These are phyloP conservation scores for Psidium friedrichsthalianum DNA, from an alignment of 345 rosid genomes.

Conservation along the genomic window DNA sequence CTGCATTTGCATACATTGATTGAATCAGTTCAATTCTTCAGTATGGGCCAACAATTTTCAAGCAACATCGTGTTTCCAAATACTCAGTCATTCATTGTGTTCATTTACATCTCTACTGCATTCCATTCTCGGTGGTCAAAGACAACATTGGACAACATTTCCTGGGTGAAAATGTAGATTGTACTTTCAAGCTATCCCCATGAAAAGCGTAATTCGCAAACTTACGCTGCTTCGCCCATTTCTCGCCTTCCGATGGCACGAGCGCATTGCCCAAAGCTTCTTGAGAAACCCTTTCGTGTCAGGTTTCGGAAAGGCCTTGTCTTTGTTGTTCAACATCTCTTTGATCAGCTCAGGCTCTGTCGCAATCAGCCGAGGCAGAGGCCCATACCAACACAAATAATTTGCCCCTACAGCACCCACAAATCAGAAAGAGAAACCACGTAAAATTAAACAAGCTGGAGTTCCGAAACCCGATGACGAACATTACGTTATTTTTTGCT, in stretches of 20 bases:
- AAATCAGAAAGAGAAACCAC: background rate
- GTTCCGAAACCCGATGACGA: background rate
- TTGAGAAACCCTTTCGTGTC: background rate
- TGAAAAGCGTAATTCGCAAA: constrained; percentile 38
- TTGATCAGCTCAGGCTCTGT: constrained; percentile 26
- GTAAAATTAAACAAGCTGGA: background rate
- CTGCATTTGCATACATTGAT: background rate
- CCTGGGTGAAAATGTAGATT: background rate
- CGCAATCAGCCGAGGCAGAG: constrained; percentile 20
- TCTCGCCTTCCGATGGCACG: constrained; percentile 12
- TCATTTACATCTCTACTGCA: background rate
- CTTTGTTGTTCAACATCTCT: constrained; percentile 27
- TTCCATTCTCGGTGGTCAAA: background rate
- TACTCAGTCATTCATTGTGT: background rate
- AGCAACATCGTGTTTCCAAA: background rate
- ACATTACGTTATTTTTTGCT: background rate
- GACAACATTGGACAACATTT: background rate
- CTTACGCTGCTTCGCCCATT: constrained; percentile 33
- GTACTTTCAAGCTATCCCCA: constrained; percentile 30
- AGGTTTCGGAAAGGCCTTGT: constrained; percentile 5
- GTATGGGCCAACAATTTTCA: background rate
- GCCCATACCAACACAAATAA: constrained; percentile 24
- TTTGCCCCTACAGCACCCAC: constrained; percentile 12
- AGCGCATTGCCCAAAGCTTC: constrained; percentile 31
- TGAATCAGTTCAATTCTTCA: background rate